Evolutionary conservation across 208 protist species (phyloP).

Genomic region (Acanthamoeba rhysodes): DNA sequence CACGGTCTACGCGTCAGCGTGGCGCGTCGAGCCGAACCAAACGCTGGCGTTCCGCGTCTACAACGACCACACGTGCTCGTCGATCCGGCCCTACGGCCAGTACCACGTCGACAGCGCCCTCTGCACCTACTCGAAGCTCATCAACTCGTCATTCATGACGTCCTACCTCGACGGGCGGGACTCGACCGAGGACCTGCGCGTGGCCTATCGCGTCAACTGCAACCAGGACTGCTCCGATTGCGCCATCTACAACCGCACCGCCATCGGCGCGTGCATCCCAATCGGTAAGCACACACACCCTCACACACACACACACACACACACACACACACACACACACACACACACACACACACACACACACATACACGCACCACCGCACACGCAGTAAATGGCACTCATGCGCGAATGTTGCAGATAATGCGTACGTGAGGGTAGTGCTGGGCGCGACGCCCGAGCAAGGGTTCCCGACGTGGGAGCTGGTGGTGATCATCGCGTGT

Average conservation of each 20-base stretch:
- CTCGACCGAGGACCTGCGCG: neutral
- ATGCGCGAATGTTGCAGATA: neutral
- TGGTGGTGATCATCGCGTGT: no score
- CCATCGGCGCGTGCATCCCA: neutral
- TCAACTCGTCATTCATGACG: neutral
- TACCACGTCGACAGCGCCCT: neutral
- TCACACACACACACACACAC: no score
- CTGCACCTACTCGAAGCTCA: neutral
- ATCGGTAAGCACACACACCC: neutral
- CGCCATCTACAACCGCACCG: neutral
- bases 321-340: no score
- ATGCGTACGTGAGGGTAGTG: neutral
- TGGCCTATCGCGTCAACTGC: conserved; percentile 19
- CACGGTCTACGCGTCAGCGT: neutral
- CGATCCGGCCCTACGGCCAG: neutral
- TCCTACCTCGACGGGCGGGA: neutral
- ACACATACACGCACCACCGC: neutral
- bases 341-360: no score
- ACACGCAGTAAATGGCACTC: no score
- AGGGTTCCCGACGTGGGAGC: no score
- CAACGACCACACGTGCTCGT: neutral
- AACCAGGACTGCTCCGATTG: neutral
- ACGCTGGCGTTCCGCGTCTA: neutral
- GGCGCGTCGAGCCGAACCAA: neutral
- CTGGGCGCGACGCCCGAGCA: neutral